Base-by-base conservation (phyloP, 768 basidiomycete genomes). In the Candolleomyces efflorescens region DNA sequence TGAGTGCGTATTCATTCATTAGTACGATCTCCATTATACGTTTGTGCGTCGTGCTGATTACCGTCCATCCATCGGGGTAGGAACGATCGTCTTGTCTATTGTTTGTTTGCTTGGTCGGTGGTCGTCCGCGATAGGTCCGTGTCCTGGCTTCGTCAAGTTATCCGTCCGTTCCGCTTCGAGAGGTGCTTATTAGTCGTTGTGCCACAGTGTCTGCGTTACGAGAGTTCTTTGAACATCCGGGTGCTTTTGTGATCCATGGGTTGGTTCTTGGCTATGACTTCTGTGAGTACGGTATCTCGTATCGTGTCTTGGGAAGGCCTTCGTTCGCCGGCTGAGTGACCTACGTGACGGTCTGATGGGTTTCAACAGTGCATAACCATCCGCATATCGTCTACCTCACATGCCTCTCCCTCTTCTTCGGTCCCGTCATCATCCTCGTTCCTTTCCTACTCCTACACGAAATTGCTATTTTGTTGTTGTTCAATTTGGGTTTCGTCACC, bases 341-440 rank as follows among this genome's bases (percentile, higher is more conserved):
- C 37, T n/a, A n/a, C n/a, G n/a, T n/a, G 13, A 37, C 13, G n/a
- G 20, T 13, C 37, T 38, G n/a, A 36, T 2, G 32, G 18, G 7
- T n/a, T 20, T n/a, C 9, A 38, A 45, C 43, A 46, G 50, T 55
- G 10, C 50, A n/a, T 39, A 36, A 32, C 39, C 65, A 77, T 63
- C 70, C 75, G 5, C 69, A 73, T 55, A 60, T 70, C 22, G 68
- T 75, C 46, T 71, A 75, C 60, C 57, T 74, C 60, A 58, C 70
- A 17, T 69, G 69, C 39, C 71, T 73, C 64, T 65, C 73, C 4
- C 69, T 76, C 51, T 78, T 78, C 62, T 75, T 77, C 36, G 77
- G 77, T 12, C 77, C 77, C 23, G 57, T 68, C 44, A 65, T 77
- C 36, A 59, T 73, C 15, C 45, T 72, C 44, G 50, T 75, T 12